Evolutionary conservation across 208 protist genomes (phyloP).

Genomic region (Acanthamoeba culbertsoni): DNA sequence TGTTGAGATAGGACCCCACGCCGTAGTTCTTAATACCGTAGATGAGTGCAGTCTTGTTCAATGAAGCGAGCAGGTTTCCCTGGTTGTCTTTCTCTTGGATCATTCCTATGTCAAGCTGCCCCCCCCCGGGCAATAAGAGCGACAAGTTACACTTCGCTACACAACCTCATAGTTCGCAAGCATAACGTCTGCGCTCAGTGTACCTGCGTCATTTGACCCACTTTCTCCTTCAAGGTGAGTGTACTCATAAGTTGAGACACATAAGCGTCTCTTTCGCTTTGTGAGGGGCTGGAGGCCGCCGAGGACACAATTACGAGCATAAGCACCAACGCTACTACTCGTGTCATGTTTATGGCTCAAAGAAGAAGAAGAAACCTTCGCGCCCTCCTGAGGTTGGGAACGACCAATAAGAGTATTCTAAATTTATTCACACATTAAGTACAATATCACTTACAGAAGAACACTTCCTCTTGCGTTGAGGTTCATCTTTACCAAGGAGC

Average conservation of each 20-base stretch:
- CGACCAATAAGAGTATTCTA: no score
- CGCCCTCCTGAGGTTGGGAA: no score
- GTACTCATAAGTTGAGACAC: background rate
- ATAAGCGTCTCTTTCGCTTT: background rate
- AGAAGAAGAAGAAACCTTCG: background rate
- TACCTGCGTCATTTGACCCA: conserved; percentile 55
- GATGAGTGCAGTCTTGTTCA: conserved; percentile 49
- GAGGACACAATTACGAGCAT: no score
- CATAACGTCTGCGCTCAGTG: background rate
- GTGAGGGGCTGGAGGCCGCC: no score
- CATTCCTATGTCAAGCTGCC: background rate
- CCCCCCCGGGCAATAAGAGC: background rate
- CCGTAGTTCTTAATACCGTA: conserved; percentile 21
- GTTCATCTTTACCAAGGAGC: background rate
- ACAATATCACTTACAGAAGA: background rate
- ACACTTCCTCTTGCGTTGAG: background rate
- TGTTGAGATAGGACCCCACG: conserved; percentile 50
- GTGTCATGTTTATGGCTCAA: background rate
- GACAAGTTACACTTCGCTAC: background rate
- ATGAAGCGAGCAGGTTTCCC: background rate
- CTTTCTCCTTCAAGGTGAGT: conserved; percentile 43
- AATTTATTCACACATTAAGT: no score
- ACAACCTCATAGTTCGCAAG: background rate
- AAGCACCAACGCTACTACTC: no score
- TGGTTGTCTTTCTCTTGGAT: background rate